phyloP scores from a whole-genome alignment of 148 eudicot genomes.

The Pouteria glomerata region DNA sequence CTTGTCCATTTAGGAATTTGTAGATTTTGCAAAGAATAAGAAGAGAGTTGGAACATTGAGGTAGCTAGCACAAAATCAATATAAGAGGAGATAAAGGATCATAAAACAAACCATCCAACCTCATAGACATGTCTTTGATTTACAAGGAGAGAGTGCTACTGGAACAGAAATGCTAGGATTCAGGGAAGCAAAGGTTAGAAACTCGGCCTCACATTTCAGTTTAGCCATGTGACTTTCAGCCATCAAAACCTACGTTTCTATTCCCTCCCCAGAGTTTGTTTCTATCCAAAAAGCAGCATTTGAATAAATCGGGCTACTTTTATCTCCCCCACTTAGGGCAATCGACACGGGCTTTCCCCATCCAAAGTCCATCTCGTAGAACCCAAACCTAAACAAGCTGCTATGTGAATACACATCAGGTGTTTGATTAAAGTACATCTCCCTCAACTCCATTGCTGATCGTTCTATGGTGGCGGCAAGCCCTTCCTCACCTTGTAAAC shows the following conservation, averaged over 20 bases:
- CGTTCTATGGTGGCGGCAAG: not conserved
- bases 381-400: slow-evolving; percentile 15
- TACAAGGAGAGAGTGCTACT: not conserved
- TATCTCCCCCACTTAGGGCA: not conserved
- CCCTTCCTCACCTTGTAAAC: not conserved
- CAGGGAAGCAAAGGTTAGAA: not conserved
- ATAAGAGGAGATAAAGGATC: no score
- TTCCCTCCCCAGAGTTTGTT: not conserved
- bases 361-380: slow-evolving; percentile 1
- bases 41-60: no score
- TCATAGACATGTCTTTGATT: no score
- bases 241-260: not conserved
- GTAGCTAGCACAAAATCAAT: no score
- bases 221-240: not conserved
- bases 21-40: no score
- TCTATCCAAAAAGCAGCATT: not conserved
- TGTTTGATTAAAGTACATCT: not conserved
- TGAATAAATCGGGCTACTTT: not conserved
- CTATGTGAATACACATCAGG: not conserved
- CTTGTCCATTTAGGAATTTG: no score
- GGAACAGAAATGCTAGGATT: not conserved
- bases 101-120: no score
- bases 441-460: not conserved
- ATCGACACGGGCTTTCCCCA: slow-evolving; percentile 21
- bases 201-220: not conserved